Evolutionary conservation across 305 asterid species (phyloP).

Genomic region (Plantago coronopus): DNA sequence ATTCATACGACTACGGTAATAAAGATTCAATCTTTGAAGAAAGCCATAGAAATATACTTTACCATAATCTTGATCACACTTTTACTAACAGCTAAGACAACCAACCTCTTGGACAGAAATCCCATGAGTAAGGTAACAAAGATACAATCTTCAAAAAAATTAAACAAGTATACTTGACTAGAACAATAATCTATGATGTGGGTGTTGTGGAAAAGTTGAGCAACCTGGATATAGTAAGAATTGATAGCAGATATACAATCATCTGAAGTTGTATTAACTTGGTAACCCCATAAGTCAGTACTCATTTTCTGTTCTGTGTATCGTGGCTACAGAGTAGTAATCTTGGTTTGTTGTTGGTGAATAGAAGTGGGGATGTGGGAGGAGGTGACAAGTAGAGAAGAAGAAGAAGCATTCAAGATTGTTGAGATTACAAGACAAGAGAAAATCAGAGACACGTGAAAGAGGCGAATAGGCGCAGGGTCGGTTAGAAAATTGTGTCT

Average conservation of each 20-base stretch:
- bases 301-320: conserved; percentile 23
- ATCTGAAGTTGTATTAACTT: conserved; percentile 70
- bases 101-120: too few species aligned
- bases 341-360: background rate
- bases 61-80: too few species aligned
- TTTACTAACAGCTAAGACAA: too few species aligned
- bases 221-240: conserved; percentile 74
- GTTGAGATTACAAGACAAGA: background rate
- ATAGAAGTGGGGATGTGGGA: background rate
- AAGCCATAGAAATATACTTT: too few species aligned
- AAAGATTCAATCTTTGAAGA: too few species aligned
- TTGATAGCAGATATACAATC: conserved; percentile 71
- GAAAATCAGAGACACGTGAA: background rate
- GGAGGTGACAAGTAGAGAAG: background rate
- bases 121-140: background rate
- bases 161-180: background rate
- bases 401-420: background rate
- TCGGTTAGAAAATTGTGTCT: background rate
- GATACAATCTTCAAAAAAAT: background rate
- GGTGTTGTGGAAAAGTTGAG: background rate
- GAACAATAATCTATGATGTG: too few species aligned
- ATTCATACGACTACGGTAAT: too few species aligned
- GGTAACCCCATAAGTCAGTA: conserved; percentile 76
- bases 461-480: background rate
- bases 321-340: too few species aligned